phyloP scores from a whole-genome alignment of 148 eudicot species.

The Simmondsia chinensis region DNA sequence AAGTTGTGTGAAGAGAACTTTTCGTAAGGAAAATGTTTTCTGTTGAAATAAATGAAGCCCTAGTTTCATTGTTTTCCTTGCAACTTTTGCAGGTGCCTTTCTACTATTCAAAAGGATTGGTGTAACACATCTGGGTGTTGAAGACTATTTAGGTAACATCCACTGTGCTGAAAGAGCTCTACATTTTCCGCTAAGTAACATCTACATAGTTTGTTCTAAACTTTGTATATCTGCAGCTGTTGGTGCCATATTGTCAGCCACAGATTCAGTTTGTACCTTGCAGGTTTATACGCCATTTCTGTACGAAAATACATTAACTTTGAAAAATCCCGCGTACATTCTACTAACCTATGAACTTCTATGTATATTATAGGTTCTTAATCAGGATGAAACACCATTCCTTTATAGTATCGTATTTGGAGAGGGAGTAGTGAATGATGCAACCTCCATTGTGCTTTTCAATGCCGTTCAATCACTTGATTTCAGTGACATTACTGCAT shows the following conservation, averaged over 20 bases:
- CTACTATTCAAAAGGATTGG: conserved; percentile 36
- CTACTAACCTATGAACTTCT: conserved; percentile 3
- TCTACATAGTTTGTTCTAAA: conserved; percentile 1
- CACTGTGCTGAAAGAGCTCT: too few relatives aligned
- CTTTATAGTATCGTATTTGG: conserved; percentile 85
- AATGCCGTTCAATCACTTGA: conserved; percentile 80
- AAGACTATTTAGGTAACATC: conserved; percentile 58
- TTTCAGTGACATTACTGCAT: conserved; percentile 34
- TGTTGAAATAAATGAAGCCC: background rate
- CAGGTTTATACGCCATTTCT: conserved; percentile 37
- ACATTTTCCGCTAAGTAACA: background rate
- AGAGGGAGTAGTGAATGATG: conserved; percentile 95
- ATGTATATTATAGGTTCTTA: conserved; percentile 55
- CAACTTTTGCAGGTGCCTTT: conserved; percentile 31
- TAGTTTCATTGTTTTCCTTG: background rate
- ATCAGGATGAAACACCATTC: conserved; percentile 88
- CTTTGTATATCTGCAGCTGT: conserved; percentile 39
- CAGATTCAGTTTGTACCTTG: conserved; percentile 93
- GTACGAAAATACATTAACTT: conserved; percentile 1
- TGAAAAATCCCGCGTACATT: background rate
- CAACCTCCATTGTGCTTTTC: conserved; percentile 91
- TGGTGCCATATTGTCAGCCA: conserved; percentile 89
- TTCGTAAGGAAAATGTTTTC: background rate
- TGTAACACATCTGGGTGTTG: conserved; percentile 24
- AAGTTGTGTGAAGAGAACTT: too few relatives aligned